Percentiles rank a stretch among this genome's conserved stretches.
Evolutionary conservation across 257 asterid genomes (phyloP).

Genomic region (Solanum rostratum): DNA sequence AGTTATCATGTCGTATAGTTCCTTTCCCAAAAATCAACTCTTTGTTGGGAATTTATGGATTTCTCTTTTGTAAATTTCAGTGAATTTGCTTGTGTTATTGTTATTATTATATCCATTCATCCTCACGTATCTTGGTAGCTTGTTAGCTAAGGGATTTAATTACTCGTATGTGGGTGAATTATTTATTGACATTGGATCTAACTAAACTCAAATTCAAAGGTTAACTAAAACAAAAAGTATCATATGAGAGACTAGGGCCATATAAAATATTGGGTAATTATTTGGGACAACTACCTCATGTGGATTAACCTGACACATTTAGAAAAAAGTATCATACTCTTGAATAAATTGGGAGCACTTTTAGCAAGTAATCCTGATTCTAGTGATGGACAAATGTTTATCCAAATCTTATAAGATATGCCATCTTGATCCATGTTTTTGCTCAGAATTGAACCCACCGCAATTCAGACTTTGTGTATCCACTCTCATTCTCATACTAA

Average conservation of each 20-base stretch:
- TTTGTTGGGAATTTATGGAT: neutral
- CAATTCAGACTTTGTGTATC: neutral
- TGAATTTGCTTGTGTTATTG: neutral
- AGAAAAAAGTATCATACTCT: too few relatives aligned
- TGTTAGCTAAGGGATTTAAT: too few relatives aligned
- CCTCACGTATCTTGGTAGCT: neutral
- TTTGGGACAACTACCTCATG: too few relatives aligned
- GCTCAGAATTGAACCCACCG: neutral
- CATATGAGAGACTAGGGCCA: too few relatives aligned
- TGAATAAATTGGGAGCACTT: neutral
- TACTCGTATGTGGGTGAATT: too few relatives aligned
- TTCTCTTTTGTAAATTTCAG: neutral
- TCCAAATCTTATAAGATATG: neutral
- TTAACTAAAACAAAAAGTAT: too few relatives aligned
- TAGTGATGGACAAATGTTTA: neutral
- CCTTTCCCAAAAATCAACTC: neutral
- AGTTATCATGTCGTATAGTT: neutral
- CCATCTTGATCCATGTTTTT: neutral
- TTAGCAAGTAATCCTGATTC: neutral
- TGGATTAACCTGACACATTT: too few relatives aligned
- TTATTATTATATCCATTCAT: neutral
- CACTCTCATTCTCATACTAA: neutral
- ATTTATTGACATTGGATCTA: too few relatives aligned
- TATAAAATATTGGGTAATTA: too few relatives aligned
- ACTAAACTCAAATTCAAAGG: too few relatives aligned